A percentile compares a stretch with the other conserved stretches of the same genome.
phyloP scores from a whole-genome alignment of 257 asterid species.

The Mentha longifolia region DNA sequence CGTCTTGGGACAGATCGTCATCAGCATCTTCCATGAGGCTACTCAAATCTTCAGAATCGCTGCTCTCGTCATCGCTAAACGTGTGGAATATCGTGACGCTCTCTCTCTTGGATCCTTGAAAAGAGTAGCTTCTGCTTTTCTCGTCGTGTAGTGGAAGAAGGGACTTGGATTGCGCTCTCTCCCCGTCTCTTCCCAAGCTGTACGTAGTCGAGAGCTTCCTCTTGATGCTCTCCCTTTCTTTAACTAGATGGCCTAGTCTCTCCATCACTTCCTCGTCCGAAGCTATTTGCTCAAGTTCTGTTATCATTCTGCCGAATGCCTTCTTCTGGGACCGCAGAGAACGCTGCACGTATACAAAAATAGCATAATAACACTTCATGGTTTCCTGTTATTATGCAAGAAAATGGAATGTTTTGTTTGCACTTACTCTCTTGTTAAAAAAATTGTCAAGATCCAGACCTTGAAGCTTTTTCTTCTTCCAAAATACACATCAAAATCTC shows the following conservation, averaged over 20 bases:
- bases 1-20: conserved; percentile 28
- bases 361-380: neutral
- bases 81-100: no score
- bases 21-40: conserved; percentile 34
- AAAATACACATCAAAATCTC: conserved; percentile 63
- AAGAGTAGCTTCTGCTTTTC: no score
- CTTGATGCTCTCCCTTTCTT: conserved; percentile 62
- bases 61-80: no score
- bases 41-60: conserved; percentile 31
- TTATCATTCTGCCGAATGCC: conserved; percentile 67
- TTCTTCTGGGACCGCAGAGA: conserved; percentile 75
- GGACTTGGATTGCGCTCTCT: no score
- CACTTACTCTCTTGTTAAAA: conserved; percentile 84
- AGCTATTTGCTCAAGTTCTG: conserved; percentile 62
- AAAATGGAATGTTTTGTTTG: neutral
- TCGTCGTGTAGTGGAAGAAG: no score
- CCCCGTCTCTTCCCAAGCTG: no score
- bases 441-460: conserved; percentile 60
- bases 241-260: conserved; percentile 60
- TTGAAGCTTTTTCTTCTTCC: conserved; percentile 91
- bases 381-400: neutral
- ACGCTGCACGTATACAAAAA: conserved; percentile 46
- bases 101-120: no score
- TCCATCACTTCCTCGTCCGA: conserved; percentile 64
- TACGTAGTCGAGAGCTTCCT: no score